A percentile compares a stretch with the other conserved stretches of the same genome.
These are phyloP conservation scores for Kalanchoe fedtschenkoi DNA, from an alignment of 164 flowering plant genomes.

Conservation along the genomic window DNA sequence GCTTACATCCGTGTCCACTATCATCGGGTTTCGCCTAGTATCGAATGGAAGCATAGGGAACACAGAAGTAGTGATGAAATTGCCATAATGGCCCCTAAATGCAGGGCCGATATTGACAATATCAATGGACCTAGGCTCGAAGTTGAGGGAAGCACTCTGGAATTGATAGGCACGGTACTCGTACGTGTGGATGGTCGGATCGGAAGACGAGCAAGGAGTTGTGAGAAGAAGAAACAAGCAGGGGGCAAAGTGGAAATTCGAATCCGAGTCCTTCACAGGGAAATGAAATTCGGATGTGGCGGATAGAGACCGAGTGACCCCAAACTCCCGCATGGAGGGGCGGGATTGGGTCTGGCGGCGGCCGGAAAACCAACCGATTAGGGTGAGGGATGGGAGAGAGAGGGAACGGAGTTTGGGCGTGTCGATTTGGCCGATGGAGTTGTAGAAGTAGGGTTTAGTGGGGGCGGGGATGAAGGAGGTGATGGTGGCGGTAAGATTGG, in stretches of 20 bases:
- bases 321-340: conserved; percentile 60
- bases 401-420: conserved; percentile 17
- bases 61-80: conserved; percentile 47
- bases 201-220: conserved; percentile 42
- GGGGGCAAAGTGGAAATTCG: conserved; percentile 17
- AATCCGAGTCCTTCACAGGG: conserved; percentile 13
- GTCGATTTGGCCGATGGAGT: conserved; percentile 36
- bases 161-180: conserved; percentile 70
- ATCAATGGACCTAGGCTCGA: conserved; percentile 45
- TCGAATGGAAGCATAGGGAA: conserved; percentile 48
- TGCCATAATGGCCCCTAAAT: conserved; percentile 62
- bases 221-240: conserved; percentile 48
- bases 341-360: conserved; percentile 60
- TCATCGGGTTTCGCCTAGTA: conserved; percentile 20
- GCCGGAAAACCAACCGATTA: conserved; percentile 73
- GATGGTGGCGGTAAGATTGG: conserved; percentile 42
- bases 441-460: conserved; percentile 37
- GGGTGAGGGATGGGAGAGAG: conserved; percentile 14
- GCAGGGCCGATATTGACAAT: conserved; percentile 78
- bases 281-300: conserved; percentile 12
- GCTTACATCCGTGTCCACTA: conserved; percentile 33
- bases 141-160: conserved; percentile 11
- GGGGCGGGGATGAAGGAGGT: conserved; percentile 45
- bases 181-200: conserved; percentile 61
- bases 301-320: conserved; percentile 38